phyloP scores from a whole-genome alignment of 163 green algal species.

The Picocystis sp. region DNA sequence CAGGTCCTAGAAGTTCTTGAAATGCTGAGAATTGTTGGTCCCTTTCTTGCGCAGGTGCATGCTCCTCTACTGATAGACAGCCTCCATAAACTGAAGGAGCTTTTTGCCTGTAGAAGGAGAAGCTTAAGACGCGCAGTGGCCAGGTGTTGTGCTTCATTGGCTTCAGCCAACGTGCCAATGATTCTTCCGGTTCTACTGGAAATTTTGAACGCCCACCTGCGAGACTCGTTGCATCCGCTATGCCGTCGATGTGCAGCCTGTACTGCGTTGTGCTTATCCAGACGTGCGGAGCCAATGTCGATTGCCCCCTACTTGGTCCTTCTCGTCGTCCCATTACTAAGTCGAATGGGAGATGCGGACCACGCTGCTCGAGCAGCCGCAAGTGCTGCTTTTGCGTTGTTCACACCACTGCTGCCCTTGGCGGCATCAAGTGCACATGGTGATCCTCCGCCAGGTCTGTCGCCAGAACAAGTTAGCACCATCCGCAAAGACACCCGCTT shows the following conservation, averaged over 20 bases:
- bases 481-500: constrained; percentile 47
- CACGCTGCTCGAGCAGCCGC: constrained; percentile 36
- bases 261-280: constrained; percentile 11
- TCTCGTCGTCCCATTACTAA: constrained; percentile 74
- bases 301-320: constrained; percentile 61
- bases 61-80: no score
- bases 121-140: constrained; percentile 36
- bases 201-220: constrained; percentile 19
- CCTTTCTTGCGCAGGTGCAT: no score
- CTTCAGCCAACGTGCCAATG: constrained; percentile 14
- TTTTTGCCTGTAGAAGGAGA: no score
- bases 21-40: no score
- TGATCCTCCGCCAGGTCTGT: constrained; percentile 30
- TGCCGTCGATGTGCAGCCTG: background rate
- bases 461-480: constrained; percentile 24
- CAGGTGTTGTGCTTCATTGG: constrained; percentile 23
- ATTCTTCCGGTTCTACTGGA: constrained; percentile 31
- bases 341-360: constrained; percentile 61
- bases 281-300: constrained; percentile 16
- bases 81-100: no score
- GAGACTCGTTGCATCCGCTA: background rate
- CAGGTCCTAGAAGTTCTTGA: no score
- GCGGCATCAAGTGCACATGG: constrained; percentile 29
- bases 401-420: constrained; percentile 78
- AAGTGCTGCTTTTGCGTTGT: constrained; percentile 54